Conservation (phyloP, 106 monocot species). For the Platanthera guangdongensis region DNA sequence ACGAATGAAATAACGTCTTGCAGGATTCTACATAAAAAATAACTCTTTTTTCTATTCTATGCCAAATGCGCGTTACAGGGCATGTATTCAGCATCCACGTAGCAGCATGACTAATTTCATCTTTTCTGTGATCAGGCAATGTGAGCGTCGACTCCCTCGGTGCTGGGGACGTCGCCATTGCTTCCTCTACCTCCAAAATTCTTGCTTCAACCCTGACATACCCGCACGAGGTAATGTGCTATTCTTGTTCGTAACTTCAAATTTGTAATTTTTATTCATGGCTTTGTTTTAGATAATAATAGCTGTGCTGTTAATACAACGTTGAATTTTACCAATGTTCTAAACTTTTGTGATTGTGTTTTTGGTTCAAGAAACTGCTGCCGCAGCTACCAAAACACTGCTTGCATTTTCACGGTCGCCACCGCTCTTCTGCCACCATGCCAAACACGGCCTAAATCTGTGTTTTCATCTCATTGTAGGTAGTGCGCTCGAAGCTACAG, state of each 20-base stretch:
- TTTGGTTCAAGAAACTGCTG: too few relatives aligned
- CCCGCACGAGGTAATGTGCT: conserved; percentile 67
- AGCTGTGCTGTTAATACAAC: background rate
- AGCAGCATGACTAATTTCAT: background rate
- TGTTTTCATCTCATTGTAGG: conserved; percentile 23
- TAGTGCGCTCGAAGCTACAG: conserved; percentile 82
- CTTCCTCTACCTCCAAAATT: conserved; percentile 80
- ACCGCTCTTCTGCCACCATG: too few relatives aligned
- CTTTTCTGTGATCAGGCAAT: conserved; percentile 40
- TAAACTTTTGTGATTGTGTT: too few relatives aligned
- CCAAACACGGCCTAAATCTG: too few relatives aligned
- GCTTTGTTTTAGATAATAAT: background rate
- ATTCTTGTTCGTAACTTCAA: background rate
- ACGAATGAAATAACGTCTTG: too few relatives aligned
- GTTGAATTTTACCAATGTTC: too few relatives aligned
- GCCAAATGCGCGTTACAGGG: too few relatives aligned
- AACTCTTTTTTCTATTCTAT: too few relatives aligned
- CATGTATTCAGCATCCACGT: background rate
- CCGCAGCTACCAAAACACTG: too few relatives aligned
- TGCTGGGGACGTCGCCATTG: conserved; percentile 77
- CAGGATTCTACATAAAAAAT: too few relatives aligned
- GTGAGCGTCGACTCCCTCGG: conserved; percentile 55
- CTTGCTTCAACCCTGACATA: conserved; percentile 80
- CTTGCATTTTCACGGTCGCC: too few relatives aligned
- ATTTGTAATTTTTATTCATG: background rate